A percentile compares a stretch with the other conserved stretches of the same genome.
These are phyloP conservation scores for Ilyonectria robusta DNA, from an alignment of 2,329 filamentous ascomycete genomes.

Conservation along the genomic window DNA sequence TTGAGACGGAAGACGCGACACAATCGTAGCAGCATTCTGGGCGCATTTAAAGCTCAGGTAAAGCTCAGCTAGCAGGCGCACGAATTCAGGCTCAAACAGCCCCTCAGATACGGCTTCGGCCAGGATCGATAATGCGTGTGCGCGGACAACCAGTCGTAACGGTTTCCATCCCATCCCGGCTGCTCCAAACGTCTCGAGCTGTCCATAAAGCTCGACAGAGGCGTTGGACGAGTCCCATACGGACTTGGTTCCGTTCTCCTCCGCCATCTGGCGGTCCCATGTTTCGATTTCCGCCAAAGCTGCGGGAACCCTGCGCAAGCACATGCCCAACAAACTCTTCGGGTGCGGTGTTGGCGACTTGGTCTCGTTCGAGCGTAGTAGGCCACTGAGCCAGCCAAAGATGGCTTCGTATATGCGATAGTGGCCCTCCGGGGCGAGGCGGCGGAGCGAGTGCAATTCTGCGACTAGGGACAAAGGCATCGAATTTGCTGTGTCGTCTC, in stretches of 20 bases:
- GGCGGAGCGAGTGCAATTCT: constrained; percentile 45
- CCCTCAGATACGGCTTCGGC: constrained; percentile 49
- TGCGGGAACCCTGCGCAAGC: constrained; percentile 51
- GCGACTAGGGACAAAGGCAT: constrained; percentile 33
- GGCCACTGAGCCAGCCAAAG: constrained; percentile 48
- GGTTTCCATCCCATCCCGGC: constrained; percentile 51
- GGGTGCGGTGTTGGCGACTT: constrained; percentile 38
- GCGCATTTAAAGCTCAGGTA: constrained; percentile 47
- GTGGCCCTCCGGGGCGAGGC: constrained; percentile 38
- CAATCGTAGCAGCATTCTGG: constrained; percentile 49
- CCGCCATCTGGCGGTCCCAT: constrained; percentile 49
- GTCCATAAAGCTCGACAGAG: constrained; percentile 52
- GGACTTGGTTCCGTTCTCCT: constrained; percentile 41
- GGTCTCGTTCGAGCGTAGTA: constrained; percentile 49
- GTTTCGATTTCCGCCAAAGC: constrained; percentile 52
- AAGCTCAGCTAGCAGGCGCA: constrained; percentile 48
- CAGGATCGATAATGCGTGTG: constrained; percentile 50
- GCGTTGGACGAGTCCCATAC: constrained; percentile 48
- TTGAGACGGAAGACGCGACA: constrained; percentile 31
- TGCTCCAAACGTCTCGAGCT: constrained; percentile 52
- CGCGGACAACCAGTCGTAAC: constrained; percentile 51
- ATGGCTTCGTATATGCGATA: constrained; percentile 53
- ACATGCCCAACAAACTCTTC: constrained; percentile 56
- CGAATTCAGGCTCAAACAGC: constrained; percentile 48
- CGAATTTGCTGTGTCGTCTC: constrained; percentile 5